Evolutionary conservation across 495 filamentous ascomycete species (phyloP).

Genomic region (Podospora conica): DNA sequence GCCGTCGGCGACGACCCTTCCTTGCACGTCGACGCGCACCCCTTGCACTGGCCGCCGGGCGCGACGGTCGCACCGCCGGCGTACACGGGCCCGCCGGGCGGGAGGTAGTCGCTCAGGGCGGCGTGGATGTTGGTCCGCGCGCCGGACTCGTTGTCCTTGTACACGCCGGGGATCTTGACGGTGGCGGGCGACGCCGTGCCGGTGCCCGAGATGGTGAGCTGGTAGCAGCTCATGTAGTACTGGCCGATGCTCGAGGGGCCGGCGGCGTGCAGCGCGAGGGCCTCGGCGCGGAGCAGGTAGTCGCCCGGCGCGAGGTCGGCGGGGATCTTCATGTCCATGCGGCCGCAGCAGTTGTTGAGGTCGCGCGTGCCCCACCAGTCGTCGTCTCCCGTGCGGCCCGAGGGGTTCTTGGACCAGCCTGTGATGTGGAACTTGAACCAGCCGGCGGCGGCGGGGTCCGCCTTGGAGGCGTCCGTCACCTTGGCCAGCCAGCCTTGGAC

Average conservation of each 20-base stretch:
- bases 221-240: slow-evolving; percentile 49
- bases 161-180: slow-evolving; percentile 44
- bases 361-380: slow-evolving; percentile 49
- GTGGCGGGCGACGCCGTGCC: slow-evolving; percentile 29
- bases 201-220: slow-evolving; percentile 35
- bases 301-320: slow-evolving; percentile 42
- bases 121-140: slow-evolving; percentile 47
- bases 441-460: slow-evolving; percentile 27
- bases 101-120: slow-evolving; percentile 30
- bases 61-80: slow-evolving; percentile 33
- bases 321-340: slow-evolving; percentile 45
- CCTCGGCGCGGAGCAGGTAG: slow-evolving; percentile 48
- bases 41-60: slow-evolving; percentile 26
- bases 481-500: slow-evolving; percentile 50
- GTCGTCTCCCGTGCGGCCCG: slow-evolving; percentile 33
- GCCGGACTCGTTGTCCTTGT: slow-evolving; percentile 42
- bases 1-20: slow-evolving; percentile 26
- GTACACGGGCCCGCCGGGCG: slow-evolving; percentile 37
- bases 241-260: slow-evolving; percentile 34
- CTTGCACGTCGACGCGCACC: slow-evolving; percentile 37
- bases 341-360: slow-evolving; percentile 46
- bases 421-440: slow-evolving; percentile 52
- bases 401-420: slow-evolving; percentile 36
- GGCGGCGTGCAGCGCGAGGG: slow-evolving; percentile 46
- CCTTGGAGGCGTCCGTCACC: slow-evolving; percentile 44